Evolutionary conservation across 139 green algal species (phyloP), one percentile per base, ranked within the genome.

Genomic region (Diplosphaera chodatii): DNA sequence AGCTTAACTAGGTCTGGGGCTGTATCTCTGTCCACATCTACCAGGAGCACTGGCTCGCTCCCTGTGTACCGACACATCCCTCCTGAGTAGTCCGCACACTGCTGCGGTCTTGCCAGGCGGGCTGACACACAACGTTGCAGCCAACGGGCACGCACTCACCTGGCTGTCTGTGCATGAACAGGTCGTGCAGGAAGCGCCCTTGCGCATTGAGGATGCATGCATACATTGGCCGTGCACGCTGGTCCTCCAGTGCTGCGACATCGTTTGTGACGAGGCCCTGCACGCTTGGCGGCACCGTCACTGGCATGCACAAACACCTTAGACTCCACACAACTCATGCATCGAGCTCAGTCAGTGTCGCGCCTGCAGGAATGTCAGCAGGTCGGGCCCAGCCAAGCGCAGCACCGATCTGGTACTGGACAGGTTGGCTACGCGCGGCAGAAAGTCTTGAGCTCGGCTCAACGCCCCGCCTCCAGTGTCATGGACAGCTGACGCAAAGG

Each of bases 241-340:
- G 55, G 1, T 70, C 32, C 8, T 80, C 74, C 30, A 93, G 31
- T 0, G 64, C 33, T 0, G 72, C 48, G 6, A 89, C 66, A 41
- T 93, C 88, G 27, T 91, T 92, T 1, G 85, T 91, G 0, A 90
- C 69, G 21, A 93, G 73, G 18, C 80, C 82, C 87, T 92, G 80
- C 67, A 65, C 16, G 68, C 21, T 30, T 18, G 56, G 23, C 22
- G 64, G 31, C 22, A 48, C 8, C 37, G 6, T 10, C n/a, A n/a
- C n/a, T n/a, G n/a, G n/a, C n/a, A n/a, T n/a, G n/a, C n/a, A n/a
- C n/a, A n/a, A n/a, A n/a, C n/a, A n/a, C n/a, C n/a, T n/a, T n/a
- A n/a, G n/a, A n/a, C n/a, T n/a, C n/a, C n/a, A n/a, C n/a, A n/a
- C n/a, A n/a, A n/a, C n/a, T n/a, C n/a, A n/a, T n/a, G n/a, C n/a